Base-by-base conservation (phyloP, 192 early-diverging fungal genomes). In the Coemansia sp. region DNA sequence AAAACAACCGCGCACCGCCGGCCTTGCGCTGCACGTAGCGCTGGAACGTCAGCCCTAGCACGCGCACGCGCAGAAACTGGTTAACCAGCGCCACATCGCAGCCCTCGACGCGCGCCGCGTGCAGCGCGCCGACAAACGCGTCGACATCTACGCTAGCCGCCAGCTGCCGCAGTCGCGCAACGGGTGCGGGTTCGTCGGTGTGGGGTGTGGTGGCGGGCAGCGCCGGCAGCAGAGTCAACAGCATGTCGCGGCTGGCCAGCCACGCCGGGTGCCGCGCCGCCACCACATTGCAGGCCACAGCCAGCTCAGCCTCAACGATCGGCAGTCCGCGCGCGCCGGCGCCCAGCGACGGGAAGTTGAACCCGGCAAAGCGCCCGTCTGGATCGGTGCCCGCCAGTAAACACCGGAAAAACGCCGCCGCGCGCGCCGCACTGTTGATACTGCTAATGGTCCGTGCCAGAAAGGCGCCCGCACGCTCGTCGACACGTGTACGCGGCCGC, bases 11-110 rank as follows among this genome's bases (percentile, higher is more conserved):
- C 34, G 34, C 18, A 5, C 24, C 22, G 26, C 33, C 20, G 4
- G 46, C 71, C 52, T 67, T 74, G 15, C 55, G 46, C 19, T 40
- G 24, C 22, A 42, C 71, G 32, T 74, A 74, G 20, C 52, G 64
- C 56, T 53, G 71, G 20, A 74, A 74, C 9, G 64, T 74, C 51
- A 74, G 54, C 11, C 71, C 60, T 46, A 73, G 36, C 18, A 42
- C 58, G 36, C 53, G 61, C 26, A 64, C 50, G 32, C 71, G 71
- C 47, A 74, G 25, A 54, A 67, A 67, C 26, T 64, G 60, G 56
- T 74, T 66, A 19, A 74, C 45, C 29, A 74, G 39, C 4, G 50
- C 60, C 29, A 74, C 60, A 38, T 58, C 60, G 15, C 55, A 74
- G 42, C 36, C 43, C 50, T 74, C 55, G 30, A 67, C 33, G 10